phyloP scores from a whole-genome alignment of 1,284 basidiomycete species.

The Caloboletus firmus region DNA sequence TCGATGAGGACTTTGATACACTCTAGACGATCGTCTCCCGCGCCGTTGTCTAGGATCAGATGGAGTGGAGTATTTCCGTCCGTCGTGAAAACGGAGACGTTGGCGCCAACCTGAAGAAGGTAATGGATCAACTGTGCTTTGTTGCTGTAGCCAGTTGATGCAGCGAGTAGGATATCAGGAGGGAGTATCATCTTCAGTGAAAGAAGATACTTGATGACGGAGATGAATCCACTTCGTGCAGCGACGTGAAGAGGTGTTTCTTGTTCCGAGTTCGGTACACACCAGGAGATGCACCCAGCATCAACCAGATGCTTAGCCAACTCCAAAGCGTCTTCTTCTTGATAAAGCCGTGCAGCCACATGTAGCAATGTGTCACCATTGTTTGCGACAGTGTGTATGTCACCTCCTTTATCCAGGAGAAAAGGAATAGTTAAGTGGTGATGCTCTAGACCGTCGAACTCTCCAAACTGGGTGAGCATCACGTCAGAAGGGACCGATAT shows the following conservation, averaged over 20 bases:
- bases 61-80: slow-evolving; percentile 1
- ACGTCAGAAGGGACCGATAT: background rate
- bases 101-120: background rate
- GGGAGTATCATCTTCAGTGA: background rate
- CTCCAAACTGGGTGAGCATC: background rate
- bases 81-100: background rate
- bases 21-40: background rate
- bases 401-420: slow-evolving; percentile 4
- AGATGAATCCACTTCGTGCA: background rate
- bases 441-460: background rate
- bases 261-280: background rate
- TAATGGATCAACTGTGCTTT: background rate
- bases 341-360: background rate
- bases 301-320: background rate
- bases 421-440: background rate
- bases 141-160: background rate
- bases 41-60: background rate
- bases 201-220: slow-evolving; percentile 1
- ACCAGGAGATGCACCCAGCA: background rate
- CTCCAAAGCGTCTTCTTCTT: background rate
- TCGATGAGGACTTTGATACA: background rate
- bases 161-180: slow-evolving; percentile 2
- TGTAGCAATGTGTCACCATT: slow-evolving; percentile 12
- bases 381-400: background rate
- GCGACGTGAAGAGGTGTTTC: slow-evolving; percentile 7